Conservation (phyloP, 352 stramenopile genomes). For the Phytophthora uliginosa region DNA sequence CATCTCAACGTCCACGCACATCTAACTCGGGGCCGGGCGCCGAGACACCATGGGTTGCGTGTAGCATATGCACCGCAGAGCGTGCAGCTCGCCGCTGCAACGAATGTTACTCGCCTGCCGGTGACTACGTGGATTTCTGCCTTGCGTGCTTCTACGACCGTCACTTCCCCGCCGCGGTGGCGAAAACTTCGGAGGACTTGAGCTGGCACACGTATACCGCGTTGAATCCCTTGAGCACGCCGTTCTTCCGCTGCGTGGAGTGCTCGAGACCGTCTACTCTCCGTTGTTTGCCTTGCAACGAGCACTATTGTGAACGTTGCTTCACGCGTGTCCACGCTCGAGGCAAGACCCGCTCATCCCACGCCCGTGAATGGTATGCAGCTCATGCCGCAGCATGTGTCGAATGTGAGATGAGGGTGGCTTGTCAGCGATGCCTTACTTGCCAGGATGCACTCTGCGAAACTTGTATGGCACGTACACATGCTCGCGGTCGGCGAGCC, state of each 20-base stretch:
- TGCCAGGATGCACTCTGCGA: constrained; percentile 81
- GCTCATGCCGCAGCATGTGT: constrained; percentile 67
- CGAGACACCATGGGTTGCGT: constrained; percentile 40
- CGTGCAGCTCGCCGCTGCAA: constrained; percentile 71
- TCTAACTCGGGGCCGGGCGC: constrained; percentile 10
- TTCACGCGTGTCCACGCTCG: constrained; percentile 75
- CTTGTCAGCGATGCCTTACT: constrained; percentile 69
- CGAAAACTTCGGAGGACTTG: constrained; percentile 32
- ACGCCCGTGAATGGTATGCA: constrained; percentile 72
- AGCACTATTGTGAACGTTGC: constrained; percentile 87
- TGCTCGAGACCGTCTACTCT: constrained; percentile 68
- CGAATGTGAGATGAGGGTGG: constrained; percentile 79
- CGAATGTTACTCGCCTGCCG: constrained; percentile 67
- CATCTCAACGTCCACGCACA: constrained; percentile 26
- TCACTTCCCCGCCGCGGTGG: constrained; percentile 43
- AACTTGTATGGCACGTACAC: constrained; percentile 67
- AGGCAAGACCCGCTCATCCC: constrained; percentile 61
- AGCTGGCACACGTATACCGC: constrained; percentile 73
- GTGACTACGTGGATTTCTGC: constrained; percentile 83
- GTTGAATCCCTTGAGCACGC: constrained; percentile 46
- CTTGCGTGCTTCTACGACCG: constrained; percentile 79
- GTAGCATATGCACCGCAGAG: constrained; percentile 67
- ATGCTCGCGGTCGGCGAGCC: constrained; percentile 52
- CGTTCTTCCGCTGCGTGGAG: constrained; percentile 78
- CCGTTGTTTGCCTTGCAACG: constrained; percentile 77